Evolutionary conservation across 2,329 filamentous ascomycete genomes (phyloP), one percentile per base, ranked within the genome.

Genomic region (Onygenales sp.): DNA sequence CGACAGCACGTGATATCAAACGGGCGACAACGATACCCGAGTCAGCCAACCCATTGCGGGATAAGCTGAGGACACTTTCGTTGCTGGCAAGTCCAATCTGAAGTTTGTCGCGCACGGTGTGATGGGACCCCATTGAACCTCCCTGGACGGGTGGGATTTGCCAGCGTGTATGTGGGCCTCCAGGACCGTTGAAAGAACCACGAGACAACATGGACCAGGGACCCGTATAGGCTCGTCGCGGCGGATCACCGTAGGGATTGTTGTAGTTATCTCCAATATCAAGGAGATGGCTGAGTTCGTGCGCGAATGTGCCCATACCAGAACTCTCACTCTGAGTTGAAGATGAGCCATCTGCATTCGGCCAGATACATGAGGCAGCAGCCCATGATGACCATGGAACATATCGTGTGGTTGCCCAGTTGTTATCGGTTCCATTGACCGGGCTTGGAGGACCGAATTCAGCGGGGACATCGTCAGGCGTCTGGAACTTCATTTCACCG

Each of bases 191-290:
- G 46, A 59, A 59, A 33, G 53, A 55, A 10, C 57, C 57, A 10
- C 57, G 57, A 46, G 55, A 59, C 54, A 59, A 47, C 57, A 59
- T 59, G 14, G 57, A 59, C 57, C 57, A 59, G 27, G 55, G 57
- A 4, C 57, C 57, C 27, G 57, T 57, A 43, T 21, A 56, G 6
- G 57, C 32, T n/a, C 57, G 55, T 32, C 50, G 54, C 4, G 49
- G 38, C 7, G 57, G 57, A 1, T 43, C 41, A 13, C 55, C 55
- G 21, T 56, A 59, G 35, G 57, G 57, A 43, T 57, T 59, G 48
- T 59, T 59, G 52, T 57, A 59, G 50, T 59, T 59, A 42, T 59
- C 57, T 14, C 53, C 53, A 43, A 59, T 55, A 14, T 59, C 50
- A 45, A 59, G 57, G n/a, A 59, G 43, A 45, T 59, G 57, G 47